These are phyloP conservation scores for Colletotrichum costaricense DNA, from an alignment of 2,329 filamentous ascomycete species.

Conservation along the genomic window DNA sequence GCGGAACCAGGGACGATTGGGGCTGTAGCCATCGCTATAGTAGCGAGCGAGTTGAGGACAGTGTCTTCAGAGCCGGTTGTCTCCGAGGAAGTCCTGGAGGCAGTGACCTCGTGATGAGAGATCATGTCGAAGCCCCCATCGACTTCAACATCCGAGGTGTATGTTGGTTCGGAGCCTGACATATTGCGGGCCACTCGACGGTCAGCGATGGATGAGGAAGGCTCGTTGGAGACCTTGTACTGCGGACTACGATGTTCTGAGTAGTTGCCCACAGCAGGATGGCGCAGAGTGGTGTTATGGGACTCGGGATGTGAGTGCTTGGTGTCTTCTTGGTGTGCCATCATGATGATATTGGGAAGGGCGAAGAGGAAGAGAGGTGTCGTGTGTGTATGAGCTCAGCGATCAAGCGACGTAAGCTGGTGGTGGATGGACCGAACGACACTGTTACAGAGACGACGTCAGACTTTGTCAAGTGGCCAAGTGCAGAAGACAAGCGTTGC, in stretches of 20 bases:
- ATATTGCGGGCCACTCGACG: background rate
- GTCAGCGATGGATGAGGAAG: constrained; percentile 14
- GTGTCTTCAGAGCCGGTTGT: constrained; percentile 18
- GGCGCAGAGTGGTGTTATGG: background rate
- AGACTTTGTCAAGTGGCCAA: background rate
- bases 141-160: background rate
- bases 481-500: background rate
- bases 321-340: constrained; percentile 2
- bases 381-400: background rate
- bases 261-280: constrained; percentile 7
- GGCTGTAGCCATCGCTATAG: too few relatives aligned
- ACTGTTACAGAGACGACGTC: background rate
- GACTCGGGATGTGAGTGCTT: background rate
- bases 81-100: background rate
- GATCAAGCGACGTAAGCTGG: constrained; percentile 7
- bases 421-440: background rate
- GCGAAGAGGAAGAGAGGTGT: background rate
- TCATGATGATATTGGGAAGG: background rate
- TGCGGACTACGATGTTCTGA: constrained; percentile 20
- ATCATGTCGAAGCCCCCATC: background rate
- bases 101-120: background rate
- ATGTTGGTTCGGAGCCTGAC: background rate
- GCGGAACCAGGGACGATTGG: background rate
- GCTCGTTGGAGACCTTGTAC: constrained; percentile 22
- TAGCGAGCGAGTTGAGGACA: background rate